Base-by-base conservation (phyloP, 1,284 basidiomycete species). In the Blastosporella zonata region DNA sequence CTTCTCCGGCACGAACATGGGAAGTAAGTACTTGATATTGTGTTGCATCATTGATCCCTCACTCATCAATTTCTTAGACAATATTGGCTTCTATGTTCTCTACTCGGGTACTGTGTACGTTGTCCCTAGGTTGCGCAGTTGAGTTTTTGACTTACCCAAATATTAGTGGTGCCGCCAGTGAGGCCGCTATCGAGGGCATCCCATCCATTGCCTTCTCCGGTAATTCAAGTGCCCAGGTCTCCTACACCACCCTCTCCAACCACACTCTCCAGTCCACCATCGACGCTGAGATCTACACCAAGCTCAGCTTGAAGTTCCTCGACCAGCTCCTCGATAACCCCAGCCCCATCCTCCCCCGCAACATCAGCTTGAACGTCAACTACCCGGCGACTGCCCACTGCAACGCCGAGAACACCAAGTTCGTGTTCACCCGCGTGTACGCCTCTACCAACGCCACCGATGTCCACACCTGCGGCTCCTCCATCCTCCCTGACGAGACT, bases 161-260 rank as follows among this genome's bases (percentile, higher is more conserved):
- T n/a, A n/a, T n/a, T n/a, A n/a, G n/a, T n/a, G 76, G 76, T 12
- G 78, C 76, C 1, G 75, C 77, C 3, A 65, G 64, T 25, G 73
- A 73, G 55, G 74, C 75, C 0, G 69, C 70, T 0, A 58, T 67
- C 18, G 67, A 74, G 57, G 75, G 74, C 22, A 63, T 78, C 22
- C 77, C 78, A 4, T 68, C 77, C 9, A 63, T 74, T 45, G 75
- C 77, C 1, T 77, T 79, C 63, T 77, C 74, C 17, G 76, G 71
- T 10, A 55, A 55, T 9, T 66, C 66, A 18, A 69, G 64, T 17
- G 64, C 71, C 0, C 63, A 70, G 42, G 69, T 72, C 12, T 72
- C 74, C 13, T 79, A 70, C 62, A 76, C 75, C 1, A 72, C 70
- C 4, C 71, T 79, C 28, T 58, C 61, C 17, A 56, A 60, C 20